Evolutionary conservation across 257 asterid species (phyloP).

Genomic region (Perilla frutescens): DNA sequence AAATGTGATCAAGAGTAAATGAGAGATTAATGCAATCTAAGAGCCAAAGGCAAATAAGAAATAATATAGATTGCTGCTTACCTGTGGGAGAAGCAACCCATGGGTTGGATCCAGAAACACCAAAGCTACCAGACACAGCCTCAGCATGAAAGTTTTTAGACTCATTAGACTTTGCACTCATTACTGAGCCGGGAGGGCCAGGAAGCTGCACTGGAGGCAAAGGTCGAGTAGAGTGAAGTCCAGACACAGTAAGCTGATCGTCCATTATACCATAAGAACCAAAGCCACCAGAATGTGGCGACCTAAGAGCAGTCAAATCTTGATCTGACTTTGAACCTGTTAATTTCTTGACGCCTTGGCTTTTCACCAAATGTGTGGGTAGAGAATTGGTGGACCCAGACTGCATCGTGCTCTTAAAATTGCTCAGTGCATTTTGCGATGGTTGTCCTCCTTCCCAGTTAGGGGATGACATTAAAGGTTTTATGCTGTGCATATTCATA

Average conservation of each 20-base stretch:
- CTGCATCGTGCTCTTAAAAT: conserved; percentile 59
- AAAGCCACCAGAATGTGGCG: conserved; percentile 66
- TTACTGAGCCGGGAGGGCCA: conserved; percentile 48
- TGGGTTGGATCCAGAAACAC: conserved; percentile 56
- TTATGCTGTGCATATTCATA: conserved; percentile 49
- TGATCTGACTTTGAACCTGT: conserved; percentile 85
- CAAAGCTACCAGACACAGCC: conserved; percentile 50
- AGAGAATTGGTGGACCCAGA: conserved; percentile 69
- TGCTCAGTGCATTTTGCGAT: conserved; percentile 48
- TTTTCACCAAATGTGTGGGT: conserved; percentile 54
- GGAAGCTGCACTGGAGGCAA: conserved; percentile 51
- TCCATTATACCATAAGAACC: conserved; percentile 61
- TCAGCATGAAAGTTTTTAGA: conserved; percentile 49
- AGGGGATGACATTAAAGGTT: conserved; percentile 67
- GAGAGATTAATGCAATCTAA: conserved; percentile 17
- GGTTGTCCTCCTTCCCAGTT: conserved; percentile 67
- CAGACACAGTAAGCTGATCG: conserved; percentile 58
- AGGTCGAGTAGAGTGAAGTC: conserved; percentile 51
- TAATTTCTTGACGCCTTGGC: conserved; percentile 57
- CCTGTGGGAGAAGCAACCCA: conserved; percentile 69
- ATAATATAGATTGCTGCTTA: conserved; percentile 50
- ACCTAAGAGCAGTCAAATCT: conserved; percentile 72
- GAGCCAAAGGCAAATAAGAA: conserved; percentile 29
- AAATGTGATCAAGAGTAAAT: conserved; percentile 28
- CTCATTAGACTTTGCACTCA: conserved; percentile 49